Evolutionary conservation across 2,329 filamentous ascomycete species (phyloP).

Genomic region (Microcyclosporella mali): DNA sequence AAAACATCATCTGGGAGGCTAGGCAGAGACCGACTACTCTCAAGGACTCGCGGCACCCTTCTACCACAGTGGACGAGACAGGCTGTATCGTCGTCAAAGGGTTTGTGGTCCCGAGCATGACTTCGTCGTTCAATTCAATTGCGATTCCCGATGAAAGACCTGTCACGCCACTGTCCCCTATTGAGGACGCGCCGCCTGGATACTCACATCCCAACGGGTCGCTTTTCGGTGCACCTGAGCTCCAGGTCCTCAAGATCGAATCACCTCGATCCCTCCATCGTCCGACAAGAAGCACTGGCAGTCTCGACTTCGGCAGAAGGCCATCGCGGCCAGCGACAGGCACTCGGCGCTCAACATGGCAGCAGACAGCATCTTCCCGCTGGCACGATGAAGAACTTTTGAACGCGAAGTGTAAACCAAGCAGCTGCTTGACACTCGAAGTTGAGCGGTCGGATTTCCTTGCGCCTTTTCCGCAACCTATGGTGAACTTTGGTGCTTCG

Average conservation of each 20-base stretch:
- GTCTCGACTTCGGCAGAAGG: neutral
- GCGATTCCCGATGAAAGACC: conserved; percentile 1
- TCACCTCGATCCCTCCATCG: conserved; percentile 10
- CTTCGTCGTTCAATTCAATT: conserved; percentile 12
- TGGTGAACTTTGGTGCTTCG: too few species aligned
- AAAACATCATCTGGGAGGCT: conserved; percentile 15
- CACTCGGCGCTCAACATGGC: conserved; percentile 6
- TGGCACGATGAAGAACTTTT: conserved; percentile 10
- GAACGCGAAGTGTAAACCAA: conserved; percentile 1
- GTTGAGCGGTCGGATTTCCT: conserved; percentile 4
- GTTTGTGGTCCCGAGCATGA: conserved; percentile 16
- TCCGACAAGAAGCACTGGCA: conserved; percentile 1
- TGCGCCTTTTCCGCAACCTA: too few species aligned
- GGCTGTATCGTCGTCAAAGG: conserved; percentile 20
- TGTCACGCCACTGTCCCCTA: conserved; percentile 12
- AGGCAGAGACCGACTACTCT: conserved; percentile 6
- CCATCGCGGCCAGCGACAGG: neutral
- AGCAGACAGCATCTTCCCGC: neutral
- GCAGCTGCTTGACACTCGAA: conserved; percentile 14
- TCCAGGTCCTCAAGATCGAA: conserved; percentile 3
- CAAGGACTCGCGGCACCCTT: conserved; percentile 10
- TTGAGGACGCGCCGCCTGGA: conserved; percentile 7
- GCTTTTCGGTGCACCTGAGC: conserved; percentile 8
- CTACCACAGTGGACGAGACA: conserved; percentile 14
- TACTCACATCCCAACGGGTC: conserved; percentile 7